These are phyloP conservation scores for Tieghemiomyces parasiticus DNA, from an alignment of 192 early-diverging fungal genomes.

Conservation along the genomic window DNA sequence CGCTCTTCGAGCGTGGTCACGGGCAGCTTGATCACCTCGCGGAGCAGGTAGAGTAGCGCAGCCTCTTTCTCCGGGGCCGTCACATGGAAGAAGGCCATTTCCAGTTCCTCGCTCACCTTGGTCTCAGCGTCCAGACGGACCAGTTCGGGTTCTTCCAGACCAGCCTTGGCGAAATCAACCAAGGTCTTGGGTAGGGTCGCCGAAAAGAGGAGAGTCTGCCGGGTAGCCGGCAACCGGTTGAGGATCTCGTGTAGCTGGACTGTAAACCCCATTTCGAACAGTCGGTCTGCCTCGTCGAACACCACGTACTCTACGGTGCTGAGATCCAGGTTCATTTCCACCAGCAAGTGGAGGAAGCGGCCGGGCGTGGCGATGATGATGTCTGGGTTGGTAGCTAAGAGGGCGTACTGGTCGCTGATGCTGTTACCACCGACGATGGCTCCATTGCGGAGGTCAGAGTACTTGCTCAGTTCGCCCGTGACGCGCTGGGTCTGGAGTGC, in stretches of 20 bases:
- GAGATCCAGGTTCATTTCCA: slow-evolving; percentile 87
- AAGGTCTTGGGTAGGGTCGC: slow-evolving; percentile 87
- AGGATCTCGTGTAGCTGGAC: slow-evolving; percentile 91
- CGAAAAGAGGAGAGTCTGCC: slow-evolving; percentile 91
- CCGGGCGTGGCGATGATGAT: slow-evolving; percentile 78
- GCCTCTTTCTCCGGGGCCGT: slow-evolving; percentile 84
- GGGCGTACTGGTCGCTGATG: slow-evolving; percentile 92
- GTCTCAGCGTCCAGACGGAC: slow-evolving; percentile 89
- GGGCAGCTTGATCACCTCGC: slow-evolving; percentile 56
- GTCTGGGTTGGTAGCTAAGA: slow-evolving; percentile 89
- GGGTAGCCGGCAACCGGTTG: slow-evolving; percentile 56
- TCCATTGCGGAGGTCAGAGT: slow-evolving; percentile 78
- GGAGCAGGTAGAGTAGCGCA: slow-evolving; percentile 70
- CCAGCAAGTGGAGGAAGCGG: slow-evolving; percentile 63
- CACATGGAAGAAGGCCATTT: slow-evolving; percentile 82
- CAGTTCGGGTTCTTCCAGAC: slow-evolving; percentile 81
- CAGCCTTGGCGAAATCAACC: slow-evolving; percentile 96
- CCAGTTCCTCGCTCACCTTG: slow-evolving; percentile 89
- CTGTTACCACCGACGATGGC: slow-evolving; percentile 91
- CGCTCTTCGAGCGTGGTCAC: slow-evolving; percentile 30
- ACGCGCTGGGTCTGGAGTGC: slow-evolving; percentile 95
- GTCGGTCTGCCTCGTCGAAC: slow-evolving; percentile 97
- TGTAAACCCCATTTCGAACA: slow-evolving; percentile 95
- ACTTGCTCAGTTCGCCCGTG: slow-evolving; percentile 78
- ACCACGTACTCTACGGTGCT: slow-evolving; percentile 88